phyloP scores from a whole-genome alignment of 495 filamentous ascomycete genomes.

The Opeltia flavorubescens region DNA sequence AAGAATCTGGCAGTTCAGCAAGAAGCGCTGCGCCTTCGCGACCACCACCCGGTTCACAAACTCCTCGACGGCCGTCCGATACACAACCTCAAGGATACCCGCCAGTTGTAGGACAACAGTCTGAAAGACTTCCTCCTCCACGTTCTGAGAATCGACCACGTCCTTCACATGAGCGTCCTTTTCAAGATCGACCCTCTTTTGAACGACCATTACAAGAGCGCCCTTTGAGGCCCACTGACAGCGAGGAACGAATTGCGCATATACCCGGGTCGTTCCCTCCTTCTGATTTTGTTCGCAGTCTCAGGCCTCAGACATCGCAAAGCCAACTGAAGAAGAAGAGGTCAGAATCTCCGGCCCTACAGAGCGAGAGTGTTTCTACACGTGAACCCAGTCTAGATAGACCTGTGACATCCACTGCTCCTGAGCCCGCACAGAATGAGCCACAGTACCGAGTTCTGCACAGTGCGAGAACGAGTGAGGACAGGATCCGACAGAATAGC shows the following conservation, averaged over 20 bases:
- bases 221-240: constrained; percentile 7
- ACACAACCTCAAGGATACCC: not conserved
- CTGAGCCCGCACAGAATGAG: constrained; percentile 36
- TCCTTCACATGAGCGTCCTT: constrained; percentile 27
- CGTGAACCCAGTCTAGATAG: constrained; percentile 23
- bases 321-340: constrained; percentile 16
- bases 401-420: constrained; percentile 34
- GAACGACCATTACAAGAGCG: constrained; percentile 8
- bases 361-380: not conserved
- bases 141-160: constrained; percentile 10
- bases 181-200: constrained; percentile 6
- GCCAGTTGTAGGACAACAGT: not conserved
- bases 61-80: not conserved
- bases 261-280: constrained; percentile 16
- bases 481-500: constrained; percentile 12
- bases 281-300: constrained; percentile 13
- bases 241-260: constrained; percentile 13
- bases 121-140: not conserved
- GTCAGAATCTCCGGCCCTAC: constrained; percentile 23
- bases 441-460: not conserved
- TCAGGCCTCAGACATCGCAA: constrained; percentile 17
- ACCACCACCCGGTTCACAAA: not conserved
- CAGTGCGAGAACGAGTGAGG: constrained; percentile 13
- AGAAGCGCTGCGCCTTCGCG: not conserved
- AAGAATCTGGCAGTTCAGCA: not conserved